A percentile compares a stretch with the other conserved stretches of the same genome.
Evolutionary conservation across 2,329 filamentous ascomycete species (phyloP).

Genomic region (Cladobotryum protrusum): DNA sequence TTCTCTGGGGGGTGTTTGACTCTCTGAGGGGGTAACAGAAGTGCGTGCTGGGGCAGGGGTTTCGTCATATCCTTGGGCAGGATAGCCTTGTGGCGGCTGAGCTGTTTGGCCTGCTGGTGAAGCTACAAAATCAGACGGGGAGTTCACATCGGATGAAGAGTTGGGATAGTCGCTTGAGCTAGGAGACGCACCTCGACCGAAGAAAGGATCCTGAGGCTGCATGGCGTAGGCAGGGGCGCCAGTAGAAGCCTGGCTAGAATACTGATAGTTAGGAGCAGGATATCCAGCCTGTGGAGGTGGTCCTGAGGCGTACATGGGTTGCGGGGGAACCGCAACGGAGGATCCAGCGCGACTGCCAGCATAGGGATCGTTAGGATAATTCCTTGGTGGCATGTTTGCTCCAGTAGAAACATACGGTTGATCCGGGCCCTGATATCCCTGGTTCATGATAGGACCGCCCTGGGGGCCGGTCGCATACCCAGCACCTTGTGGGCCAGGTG

Average conservation of each 20-base stretch:
- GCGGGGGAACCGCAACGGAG: slow-evolving; percentile 25
- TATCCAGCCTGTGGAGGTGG: slow-evolving; percentile 27
- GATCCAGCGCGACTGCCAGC: slow-evolving; percentile 23
- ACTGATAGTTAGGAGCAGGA: slow-evolving; percentile 26
- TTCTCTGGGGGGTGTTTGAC: slow-evolving; percentile 33
- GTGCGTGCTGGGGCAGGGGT: slow-evolving; percentile 32
- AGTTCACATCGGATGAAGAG: slow-evolving; percentile 9
- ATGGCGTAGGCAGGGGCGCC: slow-evolving; percentile 27
- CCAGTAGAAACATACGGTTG: slow-evolving; percentile 31
- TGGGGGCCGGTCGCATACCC: slow-evolving; percentile 26
- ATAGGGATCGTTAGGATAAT: slow-evolving; percentile 25
- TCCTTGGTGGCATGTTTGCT: slow-evolving; percentile 26
- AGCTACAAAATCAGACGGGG: slow-evolving; percentile 44
- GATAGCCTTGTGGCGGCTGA: slow-evolving; percentile 31
- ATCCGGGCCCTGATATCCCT: slow-evolving; percentile 27
- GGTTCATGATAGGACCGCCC: slow-evolving; percentile 25
- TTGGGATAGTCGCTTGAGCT: slow-evolving; percentile 15
- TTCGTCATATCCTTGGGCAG: slow-evolving; percentile 45
- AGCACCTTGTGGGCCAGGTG: slow-evolving; percentile 26
- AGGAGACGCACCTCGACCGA: slow-evolving; percentile 55
- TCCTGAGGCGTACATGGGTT: slow-evolving; percentile 27
- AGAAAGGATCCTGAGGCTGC: slow-evolving; percentile 48
- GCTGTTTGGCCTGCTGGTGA: slow-evolving; percentile 42
- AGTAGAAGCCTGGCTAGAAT: slow-evolving; percentile 31
- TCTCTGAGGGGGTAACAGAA: slow-evolving; percentile 31